Evolutionary conservation across 805 yeast genomes (phyloP), one percentile per base, ranked within the genome.

Genomic region (Suhomyces prunicola): DNA sequence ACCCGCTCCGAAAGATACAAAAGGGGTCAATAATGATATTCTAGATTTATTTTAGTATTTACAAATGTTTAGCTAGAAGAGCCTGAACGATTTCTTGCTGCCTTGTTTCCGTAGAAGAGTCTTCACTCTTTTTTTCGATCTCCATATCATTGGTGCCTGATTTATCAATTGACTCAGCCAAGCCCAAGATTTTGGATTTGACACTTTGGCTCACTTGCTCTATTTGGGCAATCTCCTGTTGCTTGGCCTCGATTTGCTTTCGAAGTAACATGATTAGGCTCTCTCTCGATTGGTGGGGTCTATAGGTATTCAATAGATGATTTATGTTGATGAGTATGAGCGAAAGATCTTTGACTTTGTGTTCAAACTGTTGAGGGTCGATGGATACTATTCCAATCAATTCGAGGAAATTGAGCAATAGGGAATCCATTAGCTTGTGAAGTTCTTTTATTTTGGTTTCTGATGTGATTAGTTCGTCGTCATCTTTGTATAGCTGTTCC

Each of bases 231-330:
- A 87, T 85, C 55, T 86, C 87, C 5, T 68, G 63, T 48, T 76
- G 75, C 60, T 87, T 87, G 44, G 78, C 75, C 48, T 82, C 88
- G 33, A 93, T 81, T 63, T 88, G 91, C 50, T 83, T 86, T 60
- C 81, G 84, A 65, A 90, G 71, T 50, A 87, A 74, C 76, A 90
- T 77, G 44, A 91, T 89, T 57, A 94, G 75, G 48, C 92, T 86
- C 63, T 94, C 99, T 50, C 97, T 78, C 3, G 96, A 87, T 66
- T 94, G 99, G 69, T 94, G 98, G 2, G 97, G 94, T 55, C 99
- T 77, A 69, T 94, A 94, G 50, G 92, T 91, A 67, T 94, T 94
- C 54, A 94, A 72, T 36, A 94, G 73, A 67, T 94, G 98, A 66
- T 94, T 97, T 57, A 94, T 85, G 64, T 94, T 94, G 64, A 93